Evolutionary conservation across 306 rosid species (phyloP).

Genomic region (Quercus mongolica): DNA sequence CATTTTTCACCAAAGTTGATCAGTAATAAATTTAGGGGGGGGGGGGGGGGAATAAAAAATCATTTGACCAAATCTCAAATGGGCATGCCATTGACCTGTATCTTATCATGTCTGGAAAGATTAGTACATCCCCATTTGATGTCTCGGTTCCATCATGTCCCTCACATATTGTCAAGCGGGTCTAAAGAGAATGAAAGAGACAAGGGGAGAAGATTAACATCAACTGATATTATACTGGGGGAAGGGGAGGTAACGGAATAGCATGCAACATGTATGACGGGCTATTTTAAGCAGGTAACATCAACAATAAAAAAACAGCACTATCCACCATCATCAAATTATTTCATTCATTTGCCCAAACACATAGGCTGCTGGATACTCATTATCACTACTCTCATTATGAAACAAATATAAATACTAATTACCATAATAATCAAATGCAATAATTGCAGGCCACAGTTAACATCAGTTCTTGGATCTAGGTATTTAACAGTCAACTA

Average conservation of each 20-base stretch:
- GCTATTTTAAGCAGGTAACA: not conserved
- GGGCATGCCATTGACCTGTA: slow-evolving; percentile 58
- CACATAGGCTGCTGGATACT: not conserved
- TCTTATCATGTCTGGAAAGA: slow-evolving; percentile 94
- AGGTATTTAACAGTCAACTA: not conserved
- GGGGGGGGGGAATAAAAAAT: not conserved
- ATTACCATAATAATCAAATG: not conserved
- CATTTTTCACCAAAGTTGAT: slow-evolving; percentile 16
- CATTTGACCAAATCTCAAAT: not conserved
- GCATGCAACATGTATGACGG: slow-evolving; percentile 1
- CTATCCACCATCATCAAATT: not conserved
- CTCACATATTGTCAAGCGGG: slow-evolving; percentile 85
- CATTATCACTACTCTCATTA: not conserved
- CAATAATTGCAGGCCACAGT: not conserved
- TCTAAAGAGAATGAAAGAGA: slow-evolving; percentile 40
- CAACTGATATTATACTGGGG: not conserved
- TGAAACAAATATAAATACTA: not conserved
- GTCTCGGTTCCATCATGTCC: slow-evolving; percentile 95
- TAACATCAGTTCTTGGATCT: not conserved
- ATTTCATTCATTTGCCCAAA: not conserved
- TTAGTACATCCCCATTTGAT: slow-evolving; percentile 92
- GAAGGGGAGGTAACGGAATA: not conserved
- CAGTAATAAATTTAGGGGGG: not conserved
- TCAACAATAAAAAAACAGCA: not conserved
- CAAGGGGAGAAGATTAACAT: not conserved